Conservation (phyloP, 2,329 filamentous ascomycete genomes). For the Penicillium olsonii region DNA sequence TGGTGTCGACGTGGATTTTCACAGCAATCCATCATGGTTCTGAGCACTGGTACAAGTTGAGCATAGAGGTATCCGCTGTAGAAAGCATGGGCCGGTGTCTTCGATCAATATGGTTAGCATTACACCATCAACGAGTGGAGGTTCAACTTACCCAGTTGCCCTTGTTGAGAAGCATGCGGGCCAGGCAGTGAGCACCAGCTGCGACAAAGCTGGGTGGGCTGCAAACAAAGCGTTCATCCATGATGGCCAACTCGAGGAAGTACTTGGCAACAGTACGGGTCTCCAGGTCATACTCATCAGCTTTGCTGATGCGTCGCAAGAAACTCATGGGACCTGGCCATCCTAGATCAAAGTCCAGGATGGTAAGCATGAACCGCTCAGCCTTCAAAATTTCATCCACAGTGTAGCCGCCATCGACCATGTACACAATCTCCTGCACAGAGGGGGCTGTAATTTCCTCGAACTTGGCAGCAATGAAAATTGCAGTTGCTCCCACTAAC, state of each 20-base stretch:
- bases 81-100: constrained; percentile 82
- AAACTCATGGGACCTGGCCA: constrained; percentile 99
- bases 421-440: constrained; percentile 92
- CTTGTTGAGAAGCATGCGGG: constrained; percentile 84
- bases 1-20: constrained; percentile 80
- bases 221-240: constrained; percentile 96
- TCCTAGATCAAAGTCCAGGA: constrained; percentile 92
- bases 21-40: constrained; percentile 84
- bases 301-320: constrained; percentile 93
- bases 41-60: constrained; percentile 77
- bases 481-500: constrained; percentile 90
- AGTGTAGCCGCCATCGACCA: constrained; percentile 92
- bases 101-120: constrained; percentile 20
- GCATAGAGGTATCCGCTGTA: constrained; percentile 91
- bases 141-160: constrained; percentile 79
- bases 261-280: constrained; percentile 96
- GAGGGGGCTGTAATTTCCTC: constrained; percentile 99
- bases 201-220: constrained; percentile 87
- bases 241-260: constrained; percentile 92
- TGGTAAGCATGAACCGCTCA: constrained; percentile 96
- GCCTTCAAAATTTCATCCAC: constrained; percentile 94
- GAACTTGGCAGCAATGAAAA: constrained; percentile 96
- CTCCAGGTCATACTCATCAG: constrained; percentile 95
- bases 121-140: constrained; percentile 1
- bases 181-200: constrained; percentile 88